Evolutionary conservation across 352 stramenopile genomes (phyloP).

Genomic region (Globisporangium takayamanum): DNA sequence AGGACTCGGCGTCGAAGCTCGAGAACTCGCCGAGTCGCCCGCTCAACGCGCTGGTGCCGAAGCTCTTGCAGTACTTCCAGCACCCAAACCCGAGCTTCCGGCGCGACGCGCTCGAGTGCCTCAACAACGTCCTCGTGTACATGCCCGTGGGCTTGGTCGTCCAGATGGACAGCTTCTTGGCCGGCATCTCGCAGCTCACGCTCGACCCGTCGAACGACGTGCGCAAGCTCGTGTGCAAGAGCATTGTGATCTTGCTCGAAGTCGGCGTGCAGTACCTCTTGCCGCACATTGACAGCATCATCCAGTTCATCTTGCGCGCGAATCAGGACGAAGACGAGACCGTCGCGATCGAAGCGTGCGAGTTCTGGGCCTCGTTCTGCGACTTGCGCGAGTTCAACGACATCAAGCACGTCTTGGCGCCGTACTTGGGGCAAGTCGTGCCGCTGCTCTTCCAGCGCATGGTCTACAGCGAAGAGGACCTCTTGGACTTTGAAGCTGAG

Average conservation of each 20-base stretch:
- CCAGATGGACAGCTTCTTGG: constrained; percentile 87
- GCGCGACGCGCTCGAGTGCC: constrained; percentile 81
- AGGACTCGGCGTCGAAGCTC: constrained; percentile 87
- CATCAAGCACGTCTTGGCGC: constrained; percentile 85
- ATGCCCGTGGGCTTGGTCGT: constrained; percentile 84
- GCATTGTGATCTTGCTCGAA: constrained; percentile 87
- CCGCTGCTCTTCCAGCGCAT: constrained; percentile 91
- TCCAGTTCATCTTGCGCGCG: constrained; percentile 88
- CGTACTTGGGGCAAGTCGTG: constrained; percentile 87
- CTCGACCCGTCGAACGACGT: constrained; percentile 79
- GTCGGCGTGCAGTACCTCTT: constrained; percentile 87
- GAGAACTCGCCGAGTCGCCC: constrained; percentile 83
- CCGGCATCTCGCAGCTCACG: constrained; percentile 85
- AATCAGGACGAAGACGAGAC: constrained; percentile 84
- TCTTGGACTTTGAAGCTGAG: constrained; percentile 87
- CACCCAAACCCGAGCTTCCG: constrained; percentile 73
- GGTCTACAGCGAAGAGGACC: constrained; percentile 94
- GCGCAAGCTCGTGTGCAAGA: constrained; percentile 87
- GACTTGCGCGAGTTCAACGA: constrained; percentile 88
- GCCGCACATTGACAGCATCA: constrained; percentile 86
- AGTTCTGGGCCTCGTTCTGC: constrained; percentile 90
- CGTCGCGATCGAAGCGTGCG: constrained; percentile 84
- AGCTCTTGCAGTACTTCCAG: constrained; percentile 87
- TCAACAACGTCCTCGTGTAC: constrained; percentile 89
- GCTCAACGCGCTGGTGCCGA: constrained; percentile 84